Conservation (phyloP, 1,284 basidiomycete genomes). For the Afroboletus lepidellus region DNA sequence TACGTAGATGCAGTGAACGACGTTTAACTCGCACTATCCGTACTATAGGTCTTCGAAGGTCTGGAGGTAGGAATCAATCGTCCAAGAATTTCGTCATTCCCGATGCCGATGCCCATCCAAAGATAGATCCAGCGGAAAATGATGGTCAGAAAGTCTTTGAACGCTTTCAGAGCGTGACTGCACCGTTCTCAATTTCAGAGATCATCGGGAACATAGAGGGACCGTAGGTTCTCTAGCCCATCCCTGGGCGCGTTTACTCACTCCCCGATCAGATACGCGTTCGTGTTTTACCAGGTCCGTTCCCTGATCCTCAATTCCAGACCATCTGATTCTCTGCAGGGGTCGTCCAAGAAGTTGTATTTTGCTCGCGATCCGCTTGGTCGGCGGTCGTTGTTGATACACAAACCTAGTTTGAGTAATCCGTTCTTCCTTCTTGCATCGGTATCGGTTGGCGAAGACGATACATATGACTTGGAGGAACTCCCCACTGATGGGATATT, state of each 20-base stretch:
- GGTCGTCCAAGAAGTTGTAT: slow-evolving; percentile 50
- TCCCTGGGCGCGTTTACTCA: slow-evolving; percentile 1
- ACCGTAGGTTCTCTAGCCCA: slow-evolving; percentile 61
- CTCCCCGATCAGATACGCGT: slow-evolving; percentile 64
- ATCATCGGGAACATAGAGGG: slow-evolving; percentile 75
- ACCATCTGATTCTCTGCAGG: slow-evolving; percentile 36
- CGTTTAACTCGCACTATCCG: neutral
- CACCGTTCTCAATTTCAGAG: slow-evolving; percentile 44
- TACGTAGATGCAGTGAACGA: slow-evolving; percentile 35
- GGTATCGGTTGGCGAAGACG: slow-evolving; percentile 52
- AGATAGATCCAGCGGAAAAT: slow-evolving; percentile 64
- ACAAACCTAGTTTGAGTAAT: slow-evolving; percentile 46
- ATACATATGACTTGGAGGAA: slow-evolving; percentile 55
- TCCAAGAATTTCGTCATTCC: neutral
- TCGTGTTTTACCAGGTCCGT: slow-evolving; percentile 75
- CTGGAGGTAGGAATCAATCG: slow-evolving; percentile 46
- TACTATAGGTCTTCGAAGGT: slow-evolving; percentile 71
- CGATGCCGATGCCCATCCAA: slow-evolving; percentile 12
- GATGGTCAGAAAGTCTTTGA: slow-evolving; percentile 74
- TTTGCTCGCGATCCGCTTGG: slow-evolving; percentile 91
- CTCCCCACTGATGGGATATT: slow-evolving; percentile 60
- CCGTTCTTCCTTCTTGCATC: slow-evolving; percentile 66
- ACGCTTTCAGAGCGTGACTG: slow-evolving; percentile 41
- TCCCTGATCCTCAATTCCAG: neutral
- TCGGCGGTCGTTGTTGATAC: slow-evolving; percentile 82